Evolutionary conservation across 371 early-diverging fungal genomes (phyloP).

Genomic region (Apophysomyces sp.): DNA sequence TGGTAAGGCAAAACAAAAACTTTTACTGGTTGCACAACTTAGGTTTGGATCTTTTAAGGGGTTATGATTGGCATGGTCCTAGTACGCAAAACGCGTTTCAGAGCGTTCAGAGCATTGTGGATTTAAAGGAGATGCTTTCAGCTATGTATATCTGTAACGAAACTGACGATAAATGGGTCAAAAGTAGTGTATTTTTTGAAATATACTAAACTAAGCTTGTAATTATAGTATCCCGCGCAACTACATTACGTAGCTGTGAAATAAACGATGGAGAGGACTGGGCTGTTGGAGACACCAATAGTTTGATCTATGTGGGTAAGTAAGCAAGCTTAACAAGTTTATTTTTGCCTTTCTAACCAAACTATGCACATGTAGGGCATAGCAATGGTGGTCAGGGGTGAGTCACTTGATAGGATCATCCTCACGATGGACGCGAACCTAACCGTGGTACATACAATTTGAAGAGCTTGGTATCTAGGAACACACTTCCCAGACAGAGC

Average conservation of each 20-base stretch:
- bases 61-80: conserved; percentile 60
- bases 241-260: not conserved
- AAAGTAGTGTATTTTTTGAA: conserved; percentile 15
- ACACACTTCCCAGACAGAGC: conserved; percentile 69
- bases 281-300: conserved; percentile 13
- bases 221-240: not conserved
- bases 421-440: no score
- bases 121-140: conserved; percentile 10
- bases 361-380: conserved; percentile 44
- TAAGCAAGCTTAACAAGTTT: no score
- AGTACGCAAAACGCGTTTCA: conserved; percentile 40
- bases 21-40: not conserved
- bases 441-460: not conserved
- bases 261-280: conserved; percentile 10
- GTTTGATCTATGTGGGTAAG: conserved; percentile 24
- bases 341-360: not conserved
- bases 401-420: not conserved
- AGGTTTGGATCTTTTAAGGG: conserved; percentile 24
- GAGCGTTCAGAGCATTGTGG: conserved; percentile 28
- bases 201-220: no score
- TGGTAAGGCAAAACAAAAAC: conserved; percentile 42
- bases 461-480: conserved; percentile 59
- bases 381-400: conserved; percentile 76
- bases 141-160: conserved; percentile 13
- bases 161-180: conserved; percentile 14